Evolutionary conservation across 2,329 filamentous ascomycete species (phyloP).

Genomic region (Nigrospora sphaerica): DNA sequence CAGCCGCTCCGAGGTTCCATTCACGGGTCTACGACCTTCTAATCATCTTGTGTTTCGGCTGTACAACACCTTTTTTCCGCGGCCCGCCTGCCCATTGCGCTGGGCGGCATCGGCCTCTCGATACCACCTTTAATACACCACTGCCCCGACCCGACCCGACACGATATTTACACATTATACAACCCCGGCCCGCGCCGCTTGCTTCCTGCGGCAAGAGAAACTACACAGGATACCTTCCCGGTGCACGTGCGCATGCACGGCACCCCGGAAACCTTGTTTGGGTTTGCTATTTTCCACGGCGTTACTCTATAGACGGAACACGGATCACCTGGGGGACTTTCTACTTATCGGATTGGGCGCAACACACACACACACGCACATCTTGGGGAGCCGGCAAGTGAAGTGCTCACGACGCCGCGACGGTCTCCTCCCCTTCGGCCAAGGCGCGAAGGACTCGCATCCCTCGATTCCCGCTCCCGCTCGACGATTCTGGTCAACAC

Average conservation of each 20-base stretch:
- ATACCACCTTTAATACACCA: constrained; percentile 21
- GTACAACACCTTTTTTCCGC: constrained; percentile 22
- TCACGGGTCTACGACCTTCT: constrained; percentile 6
- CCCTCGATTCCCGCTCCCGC: too few relatives aligned
- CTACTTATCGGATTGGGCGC: not conserved
- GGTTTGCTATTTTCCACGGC: constrained; percentile 1
- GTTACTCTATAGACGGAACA: not conserved
- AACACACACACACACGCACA: not conserved
- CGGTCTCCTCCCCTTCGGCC: too few relatives aligned
- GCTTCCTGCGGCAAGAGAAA: constrained; percentile 10
- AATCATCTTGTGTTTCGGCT: constrained; percentile 17
- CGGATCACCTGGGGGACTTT: not conserved
- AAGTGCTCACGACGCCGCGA: too few relatives aligned
- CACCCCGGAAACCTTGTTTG: constrained; percentile 2
- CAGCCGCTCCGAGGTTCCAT: too few relatives aligned
- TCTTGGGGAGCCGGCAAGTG: too few relatives aligned
- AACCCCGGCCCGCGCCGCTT: constrained; percentile 13
- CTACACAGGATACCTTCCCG: constrained; percentile 9
- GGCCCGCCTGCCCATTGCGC: constrained; percentile 8
- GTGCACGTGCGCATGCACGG: constrained; percentile 4
- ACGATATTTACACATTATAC: constrained; percentile 7
- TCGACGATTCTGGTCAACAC: too few relatives aligned
- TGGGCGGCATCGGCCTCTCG: constrained; percentile 13
- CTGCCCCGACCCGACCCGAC: constrained; percentile 3
- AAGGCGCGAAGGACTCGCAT: too few relatives aligned